A percentile compares a stretch with the other conserved stretches of the same genome.
These are phyloP conservation scores for Crithidia mellificae DNA, from an alignment of 208 protist species.

Conservation along the genomic window DNA sequence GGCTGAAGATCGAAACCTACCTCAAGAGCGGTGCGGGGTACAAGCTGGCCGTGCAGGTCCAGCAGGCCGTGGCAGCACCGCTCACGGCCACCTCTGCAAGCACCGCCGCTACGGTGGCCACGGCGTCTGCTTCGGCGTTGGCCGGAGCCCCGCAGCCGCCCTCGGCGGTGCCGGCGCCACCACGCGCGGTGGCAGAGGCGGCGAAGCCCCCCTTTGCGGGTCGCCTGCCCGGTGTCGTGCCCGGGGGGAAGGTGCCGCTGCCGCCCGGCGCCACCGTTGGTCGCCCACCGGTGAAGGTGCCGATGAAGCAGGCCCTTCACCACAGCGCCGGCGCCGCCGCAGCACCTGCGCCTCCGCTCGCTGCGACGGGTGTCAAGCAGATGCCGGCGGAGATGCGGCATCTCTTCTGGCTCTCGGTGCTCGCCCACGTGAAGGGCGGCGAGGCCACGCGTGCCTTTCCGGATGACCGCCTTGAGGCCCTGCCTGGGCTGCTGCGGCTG, in stretches of 20 bases:
- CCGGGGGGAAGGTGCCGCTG: conserved; percentile 29
- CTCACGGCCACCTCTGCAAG: not conserved
- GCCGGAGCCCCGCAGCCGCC: conserved; percentile 15
- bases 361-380: conserved; percentile 45
- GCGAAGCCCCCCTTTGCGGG: conserved; percentile 24
- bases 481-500: conserved; percentile 68
- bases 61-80: conserved; percentile 26
- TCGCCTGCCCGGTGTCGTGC: conserved; percentile 16
- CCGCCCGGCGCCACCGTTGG: conserved; percentile 14
- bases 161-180: not conserved
- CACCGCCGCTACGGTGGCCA: not conserved
- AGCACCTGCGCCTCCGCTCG: conserved; percentile 20
- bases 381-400: conserved; percentile 70
- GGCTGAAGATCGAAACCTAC: conserved; percentile 76
- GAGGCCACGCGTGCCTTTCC: conserved; percentile 53
- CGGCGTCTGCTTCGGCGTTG: not conserved
- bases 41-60: conserved; percentile 50
- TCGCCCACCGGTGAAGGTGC: conserved; percentile 33
- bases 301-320: conserved; percentile 25
- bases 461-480: conserved; percentile 49
- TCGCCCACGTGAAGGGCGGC: conserved; percentile 67
- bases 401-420: conserved; percentile 65
- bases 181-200: conserved; percentile 4
- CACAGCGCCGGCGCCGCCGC: conserved; percentile 12
- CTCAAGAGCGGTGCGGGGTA: conserved; percentile 60